Evolutionary conservation across 768 basidiomycete genomes (phyloP), one percentile per base, ranked within the genome.

Genomic region (Hygrophoropsis aurantiaca): DNA sequence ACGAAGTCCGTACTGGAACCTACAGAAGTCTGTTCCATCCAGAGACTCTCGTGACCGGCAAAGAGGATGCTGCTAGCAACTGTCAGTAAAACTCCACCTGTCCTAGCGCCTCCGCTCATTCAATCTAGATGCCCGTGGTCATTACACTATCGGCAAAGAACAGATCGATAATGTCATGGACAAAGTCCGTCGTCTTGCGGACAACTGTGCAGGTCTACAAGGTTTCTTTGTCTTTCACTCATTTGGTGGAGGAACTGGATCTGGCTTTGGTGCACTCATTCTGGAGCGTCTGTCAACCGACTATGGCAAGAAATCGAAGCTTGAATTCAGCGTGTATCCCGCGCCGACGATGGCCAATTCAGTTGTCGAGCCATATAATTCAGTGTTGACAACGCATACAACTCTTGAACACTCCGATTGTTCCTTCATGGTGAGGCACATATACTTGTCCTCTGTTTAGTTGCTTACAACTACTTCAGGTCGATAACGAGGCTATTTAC

Each of bases 191-290:
- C 84, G 88, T 57, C 81, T 99, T 44, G 87, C 95, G 46, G 95
- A 99, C 69, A 94, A 94, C 77, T 97, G 95, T 75, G 79, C 81
- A 45, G 95, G 95, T 60, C 85, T 98, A 21, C 95, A 98, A 70
- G 95, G 95, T 52, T 99, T 98, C 80, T 98, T 98, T 67, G 93
- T 97, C 58, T 98, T 98, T 85, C 95, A 97, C 78, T 99, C 95
- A 40, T 98, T 99, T 69, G 95, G 95, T 68, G 95, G 95, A 63
- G 95, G 95, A 71, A 98, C 95, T 53, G 95, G 95, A 53, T 99
- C 95, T 49, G 95, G 95, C 55, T 95, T 99, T 65, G 95, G 95
- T 60, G 94, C 95, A 42, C 82, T 98, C 56, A 81, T 98, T 43
- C 84, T 99, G 50, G 95, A 98, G 73, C 85, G 90, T 56, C 84